phyloP scores from a whole-genome alignment of 208 protist genomes.

The Vickermania spadyakhi region DNA sequence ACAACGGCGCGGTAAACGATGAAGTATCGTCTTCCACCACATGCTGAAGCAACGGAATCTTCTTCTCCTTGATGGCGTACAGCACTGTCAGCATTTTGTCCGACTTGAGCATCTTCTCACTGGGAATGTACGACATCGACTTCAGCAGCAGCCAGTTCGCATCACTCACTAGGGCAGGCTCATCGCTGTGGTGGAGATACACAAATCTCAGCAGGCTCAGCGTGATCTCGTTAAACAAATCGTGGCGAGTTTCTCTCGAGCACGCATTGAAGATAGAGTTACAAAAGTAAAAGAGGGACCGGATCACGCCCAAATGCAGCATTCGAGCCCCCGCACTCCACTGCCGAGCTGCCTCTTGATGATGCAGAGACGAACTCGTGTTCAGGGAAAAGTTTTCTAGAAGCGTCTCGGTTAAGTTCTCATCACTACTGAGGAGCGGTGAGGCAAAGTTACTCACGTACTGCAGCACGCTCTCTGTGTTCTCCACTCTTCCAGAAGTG shows the following conservation, averaged over 20 bases:
- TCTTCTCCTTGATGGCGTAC: conserved; percentile 39
- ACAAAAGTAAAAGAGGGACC: conserved; percentile 82
- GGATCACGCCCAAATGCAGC: conserved; percentile 65
- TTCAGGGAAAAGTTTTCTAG: conserved; percentile 48
- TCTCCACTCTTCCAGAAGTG: conserved; percentile 26
- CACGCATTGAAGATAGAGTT: conserved; percentile 43
- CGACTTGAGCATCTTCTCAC: conserved; percentile 37
- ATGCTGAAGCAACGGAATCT: conserved; percentile 24
- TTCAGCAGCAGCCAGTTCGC: conserved; percentile 58
- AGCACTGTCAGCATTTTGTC: conserved; percentile 48
- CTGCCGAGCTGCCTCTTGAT: no score
- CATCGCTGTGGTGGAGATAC: conserved; percentile 70
- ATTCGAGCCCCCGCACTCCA: conserved; percentile 5
- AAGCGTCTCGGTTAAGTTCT: conserved; percentile 49
- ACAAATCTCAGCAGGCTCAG: conserved; percentile 63
- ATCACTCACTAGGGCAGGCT: conserved; percentile 47
- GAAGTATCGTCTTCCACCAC: conserved; percentile 4
- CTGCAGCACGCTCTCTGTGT: conserved; percentile 36
- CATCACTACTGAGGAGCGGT: conserved; percentile 39
- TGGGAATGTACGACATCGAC: conserved; percentile 39
- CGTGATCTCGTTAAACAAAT: conserved; percentile 32
- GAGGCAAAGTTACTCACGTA: conserved; percentile 50
- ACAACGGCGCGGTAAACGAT: not conserved
- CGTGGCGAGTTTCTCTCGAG: not conserved
- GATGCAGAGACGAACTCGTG: not conserved